Base-by-base conservation (phyloP, 1,284 basidiomycete species). In the Phaffia rhodozyma region DNA sequence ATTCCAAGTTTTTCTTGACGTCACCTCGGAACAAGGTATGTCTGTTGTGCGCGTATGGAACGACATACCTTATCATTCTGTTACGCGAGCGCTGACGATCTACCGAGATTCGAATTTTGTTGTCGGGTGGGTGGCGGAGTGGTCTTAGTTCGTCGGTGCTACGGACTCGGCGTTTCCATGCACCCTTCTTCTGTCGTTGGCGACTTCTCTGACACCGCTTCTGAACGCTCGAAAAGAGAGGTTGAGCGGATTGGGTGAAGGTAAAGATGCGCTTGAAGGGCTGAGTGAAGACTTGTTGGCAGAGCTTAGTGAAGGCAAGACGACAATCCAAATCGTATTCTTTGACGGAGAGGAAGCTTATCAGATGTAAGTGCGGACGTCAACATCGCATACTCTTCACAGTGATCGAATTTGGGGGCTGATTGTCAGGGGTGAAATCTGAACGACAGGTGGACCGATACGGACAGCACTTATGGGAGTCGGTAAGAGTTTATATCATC, bases 271-370 rank as follows among this genome's bases (percentile, higher is more conserved):
- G n/a, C 18, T 71, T 63, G 20, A 69, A 70, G 20, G 62, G 71
- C 16, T 66, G 67, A 16, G 54, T 2, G 54, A 63, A 1, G 70
- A 72, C 5, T 70, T 70, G 4, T 71, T 74, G 62, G 86, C 86
- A 25, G 86, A 92, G 66, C 84, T 87, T 43, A 86, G 90, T 64
- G 79, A 86, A 27, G 82, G 81, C 0, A 85, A 86, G 67, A 89
- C 86, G 9, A 94, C 94, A 0, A 75, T 99, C 20, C 92, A 97
- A 73, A 79, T 98, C n/a, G 79, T 98, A 25, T 96, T 98, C 72
- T 93, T 99, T 67, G 97, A 99, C 71, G 96, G 96, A 3, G 96
- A 99, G 75, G 96, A 99, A 75, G 96, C 96, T 0, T 97, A 93
- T 75, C 79, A 47, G 79, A 83, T 49, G 4, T 53, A 16, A 53